A percentile compares a stretch with the other conserved stretches of the same genome.
Conservation (phyloP, 345 rosid genomes). For the Citrus sp. region DNA sequence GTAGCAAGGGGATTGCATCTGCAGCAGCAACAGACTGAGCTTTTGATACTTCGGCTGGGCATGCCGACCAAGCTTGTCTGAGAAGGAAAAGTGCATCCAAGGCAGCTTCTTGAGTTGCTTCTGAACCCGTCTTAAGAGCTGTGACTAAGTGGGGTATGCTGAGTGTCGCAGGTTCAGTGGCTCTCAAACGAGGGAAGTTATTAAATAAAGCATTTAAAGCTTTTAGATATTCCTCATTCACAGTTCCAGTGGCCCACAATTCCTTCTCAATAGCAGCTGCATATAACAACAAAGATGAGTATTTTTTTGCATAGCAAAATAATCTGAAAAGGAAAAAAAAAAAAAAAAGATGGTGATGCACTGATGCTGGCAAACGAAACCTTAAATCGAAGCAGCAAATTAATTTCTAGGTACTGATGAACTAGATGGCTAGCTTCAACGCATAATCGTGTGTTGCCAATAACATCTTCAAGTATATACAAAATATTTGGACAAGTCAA, state of each 20-base stretch:
- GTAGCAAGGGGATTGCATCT: conserved; percentile 94
- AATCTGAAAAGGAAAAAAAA: not conserved
- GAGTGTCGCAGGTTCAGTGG: conserved; percentile 95
- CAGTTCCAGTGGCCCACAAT: conserved; percentile 95
- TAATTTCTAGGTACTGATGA: not conserved
- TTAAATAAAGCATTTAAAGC: conserved; percentile 84
- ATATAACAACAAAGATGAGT: conserved; percentile 5
- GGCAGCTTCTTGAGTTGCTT: conserved; percentile 98
- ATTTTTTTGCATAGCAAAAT: not conserved
- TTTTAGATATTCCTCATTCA: conserved; percentile 91
- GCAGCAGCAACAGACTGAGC: conserved; percentile 98
- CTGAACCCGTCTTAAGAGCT: conserved; percentile 92
- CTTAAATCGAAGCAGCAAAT: not conserved
- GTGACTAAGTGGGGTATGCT: conserved; percentile 96
- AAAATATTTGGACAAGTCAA: not conserved
- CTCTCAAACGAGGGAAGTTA: conserved; percentile 97
- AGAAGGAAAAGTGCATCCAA: conserved; percentile 91
- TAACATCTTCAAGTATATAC: not conserved
- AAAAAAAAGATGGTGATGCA: not conserved
- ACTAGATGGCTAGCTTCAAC: not conserved
- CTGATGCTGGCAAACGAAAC: not conserved
- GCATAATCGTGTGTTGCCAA: not conserved
- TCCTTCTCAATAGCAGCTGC: conserved; percentile 99
- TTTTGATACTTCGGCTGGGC: conserved; percentile 94
- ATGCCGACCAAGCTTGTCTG: conserved; percentile 99